Conservation (phyloP, 306 rosid species). For the Begonia masoniana region DNA sequence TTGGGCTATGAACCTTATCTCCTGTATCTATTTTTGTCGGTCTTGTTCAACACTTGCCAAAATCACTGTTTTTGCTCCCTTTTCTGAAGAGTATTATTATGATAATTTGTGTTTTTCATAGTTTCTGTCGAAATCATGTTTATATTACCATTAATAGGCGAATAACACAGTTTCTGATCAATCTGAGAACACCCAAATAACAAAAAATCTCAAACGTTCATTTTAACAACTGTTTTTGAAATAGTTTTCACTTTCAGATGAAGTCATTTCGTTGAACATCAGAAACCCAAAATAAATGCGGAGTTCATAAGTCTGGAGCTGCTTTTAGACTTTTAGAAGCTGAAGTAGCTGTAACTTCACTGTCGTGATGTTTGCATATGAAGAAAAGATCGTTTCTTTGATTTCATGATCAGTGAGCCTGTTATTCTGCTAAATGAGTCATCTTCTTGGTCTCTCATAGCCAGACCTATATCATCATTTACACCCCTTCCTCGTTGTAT, state of each 20-base stretch:
- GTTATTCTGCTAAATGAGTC: too few relatives aligned
- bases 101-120: background rate
- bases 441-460: too few relatives aligned
- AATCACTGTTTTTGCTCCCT: conserved; percentile 6
- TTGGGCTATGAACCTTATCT: background rate
- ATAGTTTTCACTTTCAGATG: conserved; percentile 3
- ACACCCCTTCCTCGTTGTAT: too few relatives aligned
- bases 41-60: background rate
- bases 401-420: conserved; percentile 13
- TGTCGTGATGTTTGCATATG: conserved; percentile 22
- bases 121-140: too few relatives aligned
- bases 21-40: background rate
- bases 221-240: background rate
- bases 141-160: too few relatives aligned
- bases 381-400: conserved; percentile 12
- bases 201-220: background rate
- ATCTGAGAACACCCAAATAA: too few relatives aligned
- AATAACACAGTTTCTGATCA: too few relatives aligned
- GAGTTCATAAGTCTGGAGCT: conserved; percentile 18
- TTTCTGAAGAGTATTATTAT: background rate
- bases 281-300: conserved; percentile 19
- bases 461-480: too few relatives aligned
- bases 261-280: conserved; percentile 7
- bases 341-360: conserved; percentile 67
- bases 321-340: conserved; percentile 45